Percentiles rank a stretch among this genome's conserved stretches.
These are phyloP conservation scores for Encephalitozoon hellem DNA, from an alignment of 371 early-diverging fungal species.

Conservation along the genomic window DNA sequence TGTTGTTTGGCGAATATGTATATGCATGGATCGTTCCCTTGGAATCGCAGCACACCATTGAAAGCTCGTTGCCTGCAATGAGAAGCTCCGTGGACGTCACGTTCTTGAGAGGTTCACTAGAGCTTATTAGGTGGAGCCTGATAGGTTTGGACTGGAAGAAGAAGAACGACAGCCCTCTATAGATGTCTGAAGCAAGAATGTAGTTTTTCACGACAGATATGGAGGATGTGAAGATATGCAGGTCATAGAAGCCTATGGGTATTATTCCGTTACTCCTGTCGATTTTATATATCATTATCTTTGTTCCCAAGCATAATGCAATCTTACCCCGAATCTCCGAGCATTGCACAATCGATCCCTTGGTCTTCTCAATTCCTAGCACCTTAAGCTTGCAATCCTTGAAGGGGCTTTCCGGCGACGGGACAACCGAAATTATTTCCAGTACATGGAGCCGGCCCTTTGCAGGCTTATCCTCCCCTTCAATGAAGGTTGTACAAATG, in stretches of 20 bases:
- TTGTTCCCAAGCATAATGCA: constrained; percentile 52
- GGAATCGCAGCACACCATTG: neutral
- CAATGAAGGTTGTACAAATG: constrained; percentile 50
- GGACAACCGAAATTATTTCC: constrained; percentile 53
- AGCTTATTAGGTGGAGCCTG: constrained; percentile 49
- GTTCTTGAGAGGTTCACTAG: constrained; percentile 34
- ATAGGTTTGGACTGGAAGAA: constrained; percentile 59
- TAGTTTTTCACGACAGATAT: constrained; percentile 56
- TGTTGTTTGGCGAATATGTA: constrained; percentile 56
- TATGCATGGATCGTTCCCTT: constrained; percentile 38
- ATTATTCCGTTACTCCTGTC: constrained; percentile 48
- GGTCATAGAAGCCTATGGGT: constrained; percentile 59
- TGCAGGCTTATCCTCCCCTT: constrained; percentile 56
- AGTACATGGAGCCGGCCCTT: constrained; percentile 56
- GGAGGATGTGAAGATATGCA: constrained; percentile 48
- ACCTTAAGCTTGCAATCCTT: constrained; percentile 53
- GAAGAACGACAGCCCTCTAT: constrained; percentile 55
- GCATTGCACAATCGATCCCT: constrained; percentile 48
- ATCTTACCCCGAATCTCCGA: constrained; percentile 52
- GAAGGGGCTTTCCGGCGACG: constrained; percentile 31
- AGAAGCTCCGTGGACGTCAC: constrained; percentile 3
- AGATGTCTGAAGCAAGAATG: constrained; percentile 55
- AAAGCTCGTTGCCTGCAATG: neutral
- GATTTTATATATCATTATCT: constrained; percentile 58
- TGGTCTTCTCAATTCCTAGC: constrained; percentile 52